These are phyloP conservation scores for Blastocystis sp. DNA, from an alignment of 352 stramenopile species.

Conservation along the genomic window DNA sequence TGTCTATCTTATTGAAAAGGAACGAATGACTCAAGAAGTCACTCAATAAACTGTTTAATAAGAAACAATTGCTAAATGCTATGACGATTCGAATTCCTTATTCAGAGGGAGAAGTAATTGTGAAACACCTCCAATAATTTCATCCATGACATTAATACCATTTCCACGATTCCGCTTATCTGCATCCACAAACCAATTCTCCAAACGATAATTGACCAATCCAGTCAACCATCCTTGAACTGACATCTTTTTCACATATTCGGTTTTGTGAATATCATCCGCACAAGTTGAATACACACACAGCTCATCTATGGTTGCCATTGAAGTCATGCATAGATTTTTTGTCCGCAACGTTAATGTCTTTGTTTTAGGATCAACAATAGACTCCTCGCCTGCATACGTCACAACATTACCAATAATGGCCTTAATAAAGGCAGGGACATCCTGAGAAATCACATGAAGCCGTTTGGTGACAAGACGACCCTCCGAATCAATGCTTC, in stretches of 20 bases:
- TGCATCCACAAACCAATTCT: conserved; percentile 58
- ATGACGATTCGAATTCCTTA: not conserved
- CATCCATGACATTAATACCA: conserved; percentile 61
- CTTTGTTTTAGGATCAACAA: conserved; percentile 61
- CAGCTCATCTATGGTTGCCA: conserved; percentile 37
- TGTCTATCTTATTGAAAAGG: conserved; percentile 60
- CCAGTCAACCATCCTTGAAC: conserved; percentile 42
- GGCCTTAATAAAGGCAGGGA: conserved; percentile 56
- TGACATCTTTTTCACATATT: conserved; percentile 36
- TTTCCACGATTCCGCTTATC: conserved; percentile 51
- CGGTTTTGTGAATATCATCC: not conserved
- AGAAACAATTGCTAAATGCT: not conserved
- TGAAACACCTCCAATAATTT: conserved; percentile 57
- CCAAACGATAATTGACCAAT: conserved; percentile 21
- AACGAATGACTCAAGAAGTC: conserved; percentile 35
- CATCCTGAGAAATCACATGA: conserved; percentile 62
- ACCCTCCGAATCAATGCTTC: conserved; percentile 52
- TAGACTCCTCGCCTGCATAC: conserved; percentile 66
- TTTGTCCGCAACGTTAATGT: conserved; percentile 57
- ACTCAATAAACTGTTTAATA: conserved; percentile 8
- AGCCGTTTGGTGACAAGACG: conserved; percentile 61
- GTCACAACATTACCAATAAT: conserved; percentile 43
- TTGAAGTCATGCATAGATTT: conserved; percentile 40
- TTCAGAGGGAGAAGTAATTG: not conserved
- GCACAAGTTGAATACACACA: conserved; percentile 39